phyloP scores from a whole-genome alignment of 257 asterid species.

The Rubia yunnanensis region DNA sequence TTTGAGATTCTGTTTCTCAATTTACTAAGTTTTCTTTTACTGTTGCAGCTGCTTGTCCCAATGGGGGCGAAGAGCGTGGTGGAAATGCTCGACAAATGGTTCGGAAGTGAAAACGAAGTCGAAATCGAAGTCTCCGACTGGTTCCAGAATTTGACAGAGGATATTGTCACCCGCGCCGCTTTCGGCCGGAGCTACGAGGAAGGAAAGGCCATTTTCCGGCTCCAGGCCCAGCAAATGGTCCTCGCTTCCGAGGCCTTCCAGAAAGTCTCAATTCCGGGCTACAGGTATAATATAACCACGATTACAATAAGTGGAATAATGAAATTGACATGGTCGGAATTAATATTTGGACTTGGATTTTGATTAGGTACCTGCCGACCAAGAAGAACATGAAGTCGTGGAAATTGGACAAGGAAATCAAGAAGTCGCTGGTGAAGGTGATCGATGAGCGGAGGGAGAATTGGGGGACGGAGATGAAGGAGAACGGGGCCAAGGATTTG shows the following conservation, averaged over 20 bases:
- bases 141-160: constrained; percentile 36
- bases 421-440: constrained; percentile 32
- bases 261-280: constrained; percentile 38
- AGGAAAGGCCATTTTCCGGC: constrained; percentile 33
- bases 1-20: not conserved
- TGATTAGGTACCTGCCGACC: constrained; percentile 34
- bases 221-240: constrained; percentile 37
- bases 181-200: constrained; percentile 36
- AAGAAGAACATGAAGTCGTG: constrained; percentile 38
- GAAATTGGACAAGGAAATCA: constrained; percentile 43
- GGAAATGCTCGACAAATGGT: constrained; percentile 38
- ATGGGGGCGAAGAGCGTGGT: constrained; percentile 32
- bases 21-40: not conserved
- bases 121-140: constrained; percentile 42
- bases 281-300: too few relatives aligned
- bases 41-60: constrained; percentile 27
- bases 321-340: too few relatives aligned
- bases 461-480: constrained; percentile 28
- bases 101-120: constrained; percentile 16
- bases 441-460: constrained; percentile 30
- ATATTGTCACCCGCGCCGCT: constrained; percentile 34
- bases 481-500: constrained; percentile 33
- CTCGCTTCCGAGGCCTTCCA: constrained; percentile 38
- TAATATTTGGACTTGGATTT: not conserved
- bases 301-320: too few relatives aligned